These are phyloP conservation scores for Neonectria neomacrospora DNA, from an alignment of 2,329 filamentous ascomycete species.

Conservation along the genomic window DNA sequence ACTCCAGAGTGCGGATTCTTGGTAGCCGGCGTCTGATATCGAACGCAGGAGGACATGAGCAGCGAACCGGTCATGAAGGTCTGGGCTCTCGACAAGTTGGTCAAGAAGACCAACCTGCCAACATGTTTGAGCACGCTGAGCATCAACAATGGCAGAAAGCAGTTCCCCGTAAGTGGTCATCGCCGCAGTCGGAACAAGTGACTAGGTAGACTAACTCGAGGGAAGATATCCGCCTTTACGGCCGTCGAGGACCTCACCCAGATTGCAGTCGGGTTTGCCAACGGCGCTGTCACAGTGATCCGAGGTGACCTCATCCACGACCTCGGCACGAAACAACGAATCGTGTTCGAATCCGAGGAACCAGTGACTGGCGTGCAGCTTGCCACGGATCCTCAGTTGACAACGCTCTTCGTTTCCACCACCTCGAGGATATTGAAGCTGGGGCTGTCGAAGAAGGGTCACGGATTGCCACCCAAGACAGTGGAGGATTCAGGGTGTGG, in stretches of 20 bases:
- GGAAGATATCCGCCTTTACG: constrained; percentile 85
- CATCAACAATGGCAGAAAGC: constrained; percentile 90
- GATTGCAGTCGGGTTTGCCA: constrained; percentile 94
- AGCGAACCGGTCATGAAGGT: constrained; percentile 92
- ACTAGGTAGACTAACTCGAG: constrained; percentile 13
- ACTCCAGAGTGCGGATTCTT: neutral
- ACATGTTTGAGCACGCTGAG: constrained; percentile 87
- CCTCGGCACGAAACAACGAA: constrained; percentile 90
- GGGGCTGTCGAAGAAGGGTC: constrained; percentile 86
- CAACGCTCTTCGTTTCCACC: constrained; percentile 91
- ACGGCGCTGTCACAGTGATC: constrained; percentile 92
- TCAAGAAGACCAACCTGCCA: constrained; percentile 92
- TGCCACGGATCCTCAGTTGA: constrained; percentile 67
- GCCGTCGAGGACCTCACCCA: constrained; percentile 90
- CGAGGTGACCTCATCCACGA: constrained; percentile 96
- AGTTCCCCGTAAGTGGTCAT: constrained; percentile 77
- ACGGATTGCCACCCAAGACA: constrained; percentile 87
- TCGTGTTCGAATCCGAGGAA: constrained; percentile 96
- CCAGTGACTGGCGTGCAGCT: constrained; percentile 93
- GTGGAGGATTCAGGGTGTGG: constrained; percentile 91
- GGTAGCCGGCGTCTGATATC: constrained; percentile 22
- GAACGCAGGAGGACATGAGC: constrained; percentile 79
- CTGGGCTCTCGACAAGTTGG: constrained; percentile 94
- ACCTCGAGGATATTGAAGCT: constrained; percentile 89
- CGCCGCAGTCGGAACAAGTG: fast-evolving